Evolutionary conservation across 1,284 basidiomycete genomes (phyloP).

Genomic region (Phellopilus nigrolimitatus): DNA sequence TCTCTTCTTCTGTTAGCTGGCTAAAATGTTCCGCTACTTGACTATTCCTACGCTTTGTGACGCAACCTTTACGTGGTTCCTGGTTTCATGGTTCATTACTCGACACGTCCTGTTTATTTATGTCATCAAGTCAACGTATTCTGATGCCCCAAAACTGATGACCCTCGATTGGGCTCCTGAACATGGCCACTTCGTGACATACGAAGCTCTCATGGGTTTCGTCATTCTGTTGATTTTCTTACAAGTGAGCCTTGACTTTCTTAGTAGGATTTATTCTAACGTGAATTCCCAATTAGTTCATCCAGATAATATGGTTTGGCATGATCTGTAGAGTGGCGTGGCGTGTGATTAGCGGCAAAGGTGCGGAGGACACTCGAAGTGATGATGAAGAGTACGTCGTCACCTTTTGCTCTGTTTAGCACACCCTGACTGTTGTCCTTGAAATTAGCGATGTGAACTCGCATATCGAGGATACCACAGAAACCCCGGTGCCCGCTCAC

Average conservation of each 20-base stretch:
- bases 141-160: slow-evolving; percentile 47
- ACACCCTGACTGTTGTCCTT: background rate
- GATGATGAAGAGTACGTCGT: slow-evolving; percentile 70
- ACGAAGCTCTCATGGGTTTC: slow-evolving; percentile 45
- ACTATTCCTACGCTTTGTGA: slow-evolving; percentile 68
- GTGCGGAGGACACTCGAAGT: slow-evolving; percentile 82
- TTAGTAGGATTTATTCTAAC: slow-evolving; percentile 20
- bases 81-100: slow-evolving; percentile 86
- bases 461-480: slow-evolving; percentile 8
- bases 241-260: slow-evolving; percentile 43
- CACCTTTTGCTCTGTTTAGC: background rate
- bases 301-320: slow-evolving; percentile 83
- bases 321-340: slow-evolving; percentile 83
- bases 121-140: slow-evolving; percentile 58
- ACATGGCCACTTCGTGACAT: slow-evolving; percentile 53
- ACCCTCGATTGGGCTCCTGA: slow-evolving; percentile 57
- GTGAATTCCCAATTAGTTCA: slow-evolving; percentile 38
- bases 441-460: slow-evolving; percentile 1
- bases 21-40: slow-evolving; percentile 93
- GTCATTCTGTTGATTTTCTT: slow-evolving; percentile 52
- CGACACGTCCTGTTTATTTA: slow-evolving; percentile 76
- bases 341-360: slow-evolving; percentile 70
- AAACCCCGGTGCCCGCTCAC: slow-evolving; percentile 13
- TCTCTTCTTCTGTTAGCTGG: slow-evolving; percentile 52
- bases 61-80: slow-evolving; percentile 73